Evolutionary conservation across 1,284 basidiomycete genomes (phyloP).

Genomic region (Apiotrichum porosum): DNA sequence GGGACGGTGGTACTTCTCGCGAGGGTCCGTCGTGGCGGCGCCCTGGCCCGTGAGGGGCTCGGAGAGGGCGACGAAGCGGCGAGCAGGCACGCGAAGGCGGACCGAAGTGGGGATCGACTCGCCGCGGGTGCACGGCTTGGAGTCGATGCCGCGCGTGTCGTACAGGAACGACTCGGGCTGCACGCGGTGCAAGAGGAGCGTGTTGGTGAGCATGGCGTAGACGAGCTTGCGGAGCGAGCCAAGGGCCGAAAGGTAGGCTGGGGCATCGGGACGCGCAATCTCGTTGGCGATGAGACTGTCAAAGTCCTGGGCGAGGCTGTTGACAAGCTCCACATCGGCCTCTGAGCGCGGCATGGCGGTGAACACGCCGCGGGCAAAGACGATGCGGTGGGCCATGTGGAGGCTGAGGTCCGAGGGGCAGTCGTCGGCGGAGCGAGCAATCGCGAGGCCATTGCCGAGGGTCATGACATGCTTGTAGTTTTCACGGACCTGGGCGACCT

Average conservation of each 20-base stretch:
- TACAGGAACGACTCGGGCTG: slow-evolving; percentile 21
- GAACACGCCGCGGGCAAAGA: slow-evolving; percentile 1
- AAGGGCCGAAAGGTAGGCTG: slow-evolving; percentile 4
- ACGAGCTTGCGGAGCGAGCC: slow-evolving; percentile 12
- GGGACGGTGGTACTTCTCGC: slow-evolving; percentile 20
- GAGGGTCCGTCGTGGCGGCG: slow-evolving; percentile 10
- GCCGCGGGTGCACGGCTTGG: slow-evolving; percentile 8
- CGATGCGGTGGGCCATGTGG: slow-evolving; percentile 18
- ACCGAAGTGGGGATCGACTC: slow-evolving; percentile 7
- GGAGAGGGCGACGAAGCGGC: slow-evolving; percentile 17
- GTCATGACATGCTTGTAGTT: slow-evolving; percentile 23
- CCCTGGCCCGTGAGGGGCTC: slow-evolving; percentile 21
- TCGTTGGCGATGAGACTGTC: slow-evolving; percentile 7
- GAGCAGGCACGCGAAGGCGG: slow-evolving; percentile 16
- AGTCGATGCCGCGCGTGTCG: slow-evolving; percentile 16
- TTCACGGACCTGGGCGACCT: slow-evolving; percentile 49
- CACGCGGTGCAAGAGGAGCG: slow-evolving; percentile 18
- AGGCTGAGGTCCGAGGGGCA: slow-evolving; percentile 12
- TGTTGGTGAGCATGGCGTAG: slow-evolving; percentile 14
- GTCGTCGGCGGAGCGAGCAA: background rate
- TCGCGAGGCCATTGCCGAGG: slow-evolving; percentile 8
- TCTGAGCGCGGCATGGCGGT: background rate
- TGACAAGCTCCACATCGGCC: slow-evolving; percentile 9
- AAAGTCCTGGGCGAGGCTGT: slow-evolving; percentile 10
- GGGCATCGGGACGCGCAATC: slow-evolving; percentile 3